phyloP scores from a whole-genome alignment of 75 land plant species.

The Chamaecyparis obtusa region DNA sequence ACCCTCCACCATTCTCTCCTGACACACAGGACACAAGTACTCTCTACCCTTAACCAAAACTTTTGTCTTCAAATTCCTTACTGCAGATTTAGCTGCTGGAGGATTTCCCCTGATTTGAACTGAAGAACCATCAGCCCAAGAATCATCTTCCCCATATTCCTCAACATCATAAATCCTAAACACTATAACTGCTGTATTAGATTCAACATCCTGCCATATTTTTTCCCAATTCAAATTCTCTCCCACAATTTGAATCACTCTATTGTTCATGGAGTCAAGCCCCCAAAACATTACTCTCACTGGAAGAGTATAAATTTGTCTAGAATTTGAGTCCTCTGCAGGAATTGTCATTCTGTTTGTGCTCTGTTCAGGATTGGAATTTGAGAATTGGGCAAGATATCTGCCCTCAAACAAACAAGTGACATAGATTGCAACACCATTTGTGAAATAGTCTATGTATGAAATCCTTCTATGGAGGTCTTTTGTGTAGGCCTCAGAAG shows the following conservation, averaged over 20 bases:
- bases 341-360: not conserved
- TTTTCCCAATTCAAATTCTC: not conserved
- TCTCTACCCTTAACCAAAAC: not conserved
- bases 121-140: not conserved
- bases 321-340: not conserved
- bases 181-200: not conserved
- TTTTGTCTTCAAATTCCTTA: not conserved
- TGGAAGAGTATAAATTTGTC: not conserved
- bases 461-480: not conserved
- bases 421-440: not conserved
- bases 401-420: not conserved
- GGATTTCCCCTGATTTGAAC: not conserved
- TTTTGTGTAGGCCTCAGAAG: not conserved
- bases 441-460: not conserved
- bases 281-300: conserved; percentile 1
- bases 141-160: not conserved
- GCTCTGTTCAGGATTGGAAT: not conserved
- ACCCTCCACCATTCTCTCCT: not conserved
- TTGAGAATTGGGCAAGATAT: not conserved
- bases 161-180: not conserved
- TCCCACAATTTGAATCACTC: not conserved
- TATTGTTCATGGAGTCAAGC: not conserved
- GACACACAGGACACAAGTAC: conserved; percentile 2
- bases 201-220: not conserved
- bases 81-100: not conserved